Percentiles rank a stretch among this genome's conserved stretches.
Conservation (phyloP, 202 grass and related monocot species). For the Zoysia matrella region DNA sequence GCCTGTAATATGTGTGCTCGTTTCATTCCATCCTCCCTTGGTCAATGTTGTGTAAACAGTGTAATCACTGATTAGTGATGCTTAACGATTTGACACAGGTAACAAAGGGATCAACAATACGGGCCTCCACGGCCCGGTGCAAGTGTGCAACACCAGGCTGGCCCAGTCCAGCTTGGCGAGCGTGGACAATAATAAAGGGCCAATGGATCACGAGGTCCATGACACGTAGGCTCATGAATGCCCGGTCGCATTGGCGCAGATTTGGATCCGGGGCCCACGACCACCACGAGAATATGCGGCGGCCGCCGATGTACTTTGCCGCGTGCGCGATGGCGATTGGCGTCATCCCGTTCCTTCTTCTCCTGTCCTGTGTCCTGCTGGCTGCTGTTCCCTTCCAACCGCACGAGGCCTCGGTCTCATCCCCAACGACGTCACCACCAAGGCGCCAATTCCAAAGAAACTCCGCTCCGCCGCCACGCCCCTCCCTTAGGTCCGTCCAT, state of each 20-base stretch:
- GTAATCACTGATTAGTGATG: neutral
- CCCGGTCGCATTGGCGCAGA: neutral
- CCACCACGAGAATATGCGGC: neutral
- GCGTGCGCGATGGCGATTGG: neutral
- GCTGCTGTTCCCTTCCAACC: neutral
- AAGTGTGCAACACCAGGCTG: neutral
- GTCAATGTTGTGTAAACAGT: neutral
- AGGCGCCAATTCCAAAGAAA: neutral
- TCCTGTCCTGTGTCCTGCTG: neutral
- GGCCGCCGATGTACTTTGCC: neutral
- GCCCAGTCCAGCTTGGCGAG: too few relatives aligned
- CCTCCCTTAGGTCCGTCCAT: neutral
- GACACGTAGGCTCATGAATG: slow-evolving; percentile 33
- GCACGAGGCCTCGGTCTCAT: neutral
- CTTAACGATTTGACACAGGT: too few relatives aligned
- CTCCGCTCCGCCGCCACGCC: neutral
- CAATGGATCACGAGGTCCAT: neutral
- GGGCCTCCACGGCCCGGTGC: too few relatives aligned
- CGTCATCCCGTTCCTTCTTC: neutral
- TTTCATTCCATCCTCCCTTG: neutral
- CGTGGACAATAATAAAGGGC: neutral
- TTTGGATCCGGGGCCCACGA: too few relatives aligned
- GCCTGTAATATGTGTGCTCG: neutral
- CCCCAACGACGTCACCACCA: neutral
- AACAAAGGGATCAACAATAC: too few relatives aligned